Percentiles rank a stretch among this genome's conserved stretches.
Conservation (phyloP, 257 asterid species). For the Ajuga chamaepitys region DNA sequence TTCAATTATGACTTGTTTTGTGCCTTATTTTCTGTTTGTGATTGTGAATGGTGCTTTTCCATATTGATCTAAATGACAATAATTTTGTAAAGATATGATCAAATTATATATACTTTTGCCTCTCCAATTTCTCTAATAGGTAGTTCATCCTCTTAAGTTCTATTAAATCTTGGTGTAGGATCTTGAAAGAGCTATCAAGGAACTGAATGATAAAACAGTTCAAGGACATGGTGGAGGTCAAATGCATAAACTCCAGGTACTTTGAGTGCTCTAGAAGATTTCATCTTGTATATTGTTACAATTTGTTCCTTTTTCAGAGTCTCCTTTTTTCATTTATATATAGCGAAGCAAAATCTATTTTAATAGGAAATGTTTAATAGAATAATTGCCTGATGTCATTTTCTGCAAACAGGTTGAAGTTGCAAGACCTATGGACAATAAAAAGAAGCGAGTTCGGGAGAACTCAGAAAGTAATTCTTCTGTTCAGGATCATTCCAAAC, state of each 20-base stretch:
- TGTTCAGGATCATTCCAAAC: constrained; percentile 39
- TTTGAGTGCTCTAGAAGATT: constrained; percentile 10
- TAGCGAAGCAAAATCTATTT: background rate
- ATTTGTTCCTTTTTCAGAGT: background rate
- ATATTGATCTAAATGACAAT: constrained; percentile 1
- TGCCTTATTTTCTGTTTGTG: background rate
- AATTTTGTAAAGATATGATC: background rate
- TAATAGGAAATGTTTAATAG: background rate
- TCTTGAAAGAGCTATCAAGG: constrained; percentile 72
- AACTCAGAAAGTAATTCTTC: constrained; percentile 40
- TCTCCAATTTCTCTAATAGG: background rate
- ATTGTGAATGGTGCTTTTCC: constrained; percentile 2
- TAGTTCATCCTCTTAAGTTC: constrained; percentile 7
- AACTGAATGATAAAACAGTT: constrained; percentile 53
- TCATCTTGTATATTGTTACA: constrained; percentile 11
- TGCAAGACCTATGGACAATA: constrained; percentile 72
- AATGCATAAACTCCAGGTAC: constrained; percentile 58
- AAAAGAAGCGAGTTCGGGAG: constrained; percentile 70
- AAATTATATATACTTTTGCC: background rate
- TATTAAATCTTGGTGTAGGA: constrained; percentile 38
- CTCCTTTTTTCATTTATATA: constrained; percentile 3
- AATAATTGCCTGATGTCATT: background rate
- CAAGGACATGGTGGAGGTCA: constrained; percentile 62
- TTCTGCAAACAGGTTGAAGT: constrained; percentile 70
- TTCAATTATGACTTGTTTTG: background rate